phyloP scores from a whole-genome alignment of 2,329 filamentous ascomycete species.

The Ophiostoma montium region DNA sequence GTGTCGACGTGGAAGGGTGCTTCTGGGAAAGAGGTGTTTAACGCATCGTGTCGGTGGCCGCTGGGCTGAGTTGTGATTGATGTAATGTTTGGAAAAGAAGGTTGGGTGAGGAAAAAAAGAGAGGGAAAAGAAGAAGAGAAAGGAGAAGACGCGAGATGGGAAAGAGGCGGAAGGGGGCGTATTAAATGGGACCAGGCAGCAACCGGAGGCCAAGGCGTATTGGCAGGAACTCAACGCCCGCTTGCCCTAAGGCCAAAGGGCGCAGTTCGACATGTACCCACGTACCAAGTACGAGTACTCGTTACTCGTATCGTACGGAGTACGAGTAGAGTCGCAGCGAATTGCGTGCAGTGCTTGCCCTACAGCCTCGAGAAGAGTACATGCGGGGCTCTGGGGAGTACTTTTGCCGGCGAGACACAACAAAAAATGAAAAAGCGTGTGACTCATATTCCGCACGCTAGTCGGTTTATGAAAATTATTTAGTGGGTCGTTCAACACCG shows the following conservation, averaged over 20 bases:
- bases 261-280: not conserved
- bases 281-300: too few species aligned
- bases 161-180: conserved; percentile 16
- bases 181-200: conserved; percentile 24
- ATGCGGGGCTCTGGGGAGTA: not conserved
- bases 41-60: conserved; percentile 40
- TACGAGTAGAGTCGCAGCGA: not conserved
- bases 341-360: not conserved
- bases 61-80: conserved; percentile 12
- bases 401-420: not conserved
- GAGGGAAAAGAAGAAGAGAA: conserved; percentile 18
- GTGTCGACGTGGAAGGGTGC: conserved; percentile 28
- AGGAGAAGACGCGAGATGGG: conserved; percentile 13
- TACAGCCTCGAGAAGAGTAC: not conserved
- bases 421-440: conserved; percentile 5
- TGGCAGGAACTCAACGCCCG: too few species aligned
- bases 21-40: conserved; percentile 32
- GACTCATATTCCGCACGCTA: conserved; percentile 6
- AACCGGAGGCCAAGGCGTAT: conserved; percentile 6
- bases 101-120: conserved; percentile 23
- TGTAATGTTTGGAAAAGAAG: conserved; percentile 16
- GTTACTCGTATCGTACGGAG: too few species aligned
- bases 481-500: conserved; percentile 2
- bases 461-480: not conserved
- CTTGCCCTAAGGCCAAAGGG: not conserved